Base-by-base conservation (phyloP, 257 asterid species). In the Solanum etuberosum region DNA sequence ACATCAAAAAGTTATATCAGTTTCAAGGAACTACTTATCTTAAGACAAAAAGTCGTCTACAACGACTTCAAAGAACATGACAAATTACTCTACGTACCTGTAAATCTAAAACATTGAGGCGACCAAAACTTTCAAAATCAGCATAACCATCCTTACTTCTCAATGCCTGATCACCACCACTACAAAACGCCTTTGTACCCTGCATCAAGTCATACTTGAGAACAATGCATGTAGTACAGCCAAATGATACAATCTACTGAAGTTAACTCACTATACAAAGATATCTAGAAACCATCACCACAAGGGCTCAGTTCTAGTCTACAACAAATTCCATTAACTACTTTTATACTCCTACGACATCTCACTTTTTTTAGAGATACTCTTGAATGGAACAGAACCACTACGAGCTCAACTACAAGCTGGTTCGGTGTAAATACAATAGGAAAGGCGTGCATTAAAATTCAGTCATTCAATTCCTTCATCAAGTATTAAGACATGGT, bases 101-200 rank as follows among this genome's bases (percentile, higher is more conserved):
- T 43, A 96, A 93, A 88, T 96, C 99, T 88, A 96, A 89, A 86
- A 96, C 99, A 83, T 96, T 96, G 65, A 96, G 97, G 82, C 98
- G 98, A 21, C 98, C 99, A 34, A 94, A 93, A 83, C 86, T 93
- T 72, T 96, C 99, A 38, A 90, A 94, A 90, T 96, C 98, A 13
- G 88, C 93, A 87, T 96, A 96, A 54, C 99, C 99, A 87, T 94
- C 93, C 80, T 94, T 95, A 83, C 96, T 94, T 89, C 99, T 91
- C 71, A 96, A 91, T 35, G 98, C 90, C 83, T 96, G 99, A 93
- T 96, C 99, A 32, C 98, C 99, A 35, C 99, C 99, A 71, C 99
- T 96, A 89, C 98, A 96, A 59, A 95, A 96, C 35, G 99, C 98
- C 87, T 88, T 71, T 11, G 93, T 92, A 57, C 99, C 98, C 98